phyloP scores from a whole-genome alignment of 2,329 filamentous ascomycete species.

The Aspergillus ustus region DNA sequence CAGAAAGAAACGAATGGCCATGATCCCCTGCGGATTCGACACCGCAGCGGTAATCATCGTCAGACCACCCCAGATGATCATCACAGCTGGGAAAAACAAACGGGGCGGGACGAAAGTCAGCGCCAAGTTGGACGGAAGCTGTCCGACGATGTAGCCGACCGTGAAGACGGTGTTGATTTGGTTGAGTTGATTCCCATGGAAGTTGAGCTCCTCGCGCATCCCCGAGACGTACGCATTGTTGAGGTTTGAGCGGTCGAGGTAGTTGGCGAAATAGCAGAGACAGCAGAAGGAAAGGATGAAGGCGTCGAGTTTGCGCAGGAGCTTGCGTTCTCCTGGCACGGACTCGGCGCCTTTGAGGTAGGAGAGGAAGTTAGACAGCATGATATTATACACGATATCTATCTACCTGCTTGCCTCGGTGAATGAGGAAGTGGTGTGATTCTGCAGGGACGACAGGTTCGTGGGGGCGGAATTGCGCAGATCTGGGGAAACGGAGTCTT shows the following conservation, averaged over 20 bases:
- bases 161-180: conserved; percentile 33
- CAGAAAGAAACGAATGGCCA: conserved; percentile 45
- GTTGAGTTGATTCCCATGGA: conserved; percentile 37
- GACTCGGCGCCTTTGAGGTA: conserved; percentile 15
- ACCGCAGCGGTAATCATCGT: conserved; percentile 40
- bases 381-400: neutral
- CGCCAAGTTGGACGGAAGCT: conserved; percentile 31
- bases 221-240: conserved; percentile 53
- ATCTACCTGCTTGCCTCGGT: neutral
- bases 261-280: conserved; percentile 54
- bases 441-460: neutral
- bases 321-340: conserved; percentile 27
- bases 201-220: conserved; percentile 40
- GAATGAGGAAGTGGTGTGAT: neutral
- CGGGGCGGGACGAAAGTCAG: conserved; percentile 34
- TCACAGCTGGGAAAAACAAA: conserved; percentile 35
- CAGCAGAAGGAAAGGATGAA: conserved; percentile 54
- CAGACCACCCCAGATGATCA: conserved; percentile 37
- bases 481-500: neutral
- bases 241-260: conserved; percentile 53
- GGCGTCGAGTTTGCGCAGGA: conserved; percentile 57
- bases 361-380: conserved; percentile 11
- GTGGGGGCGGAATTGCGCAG: neutral
- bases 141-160: conserved; percentile 31
- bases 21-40: conserved; percentile 35